Evolutionary conservation across 192 early-diverging fungal genomes (phyloP).

Genomic region (Coemansia nantahalensis): DNA sequence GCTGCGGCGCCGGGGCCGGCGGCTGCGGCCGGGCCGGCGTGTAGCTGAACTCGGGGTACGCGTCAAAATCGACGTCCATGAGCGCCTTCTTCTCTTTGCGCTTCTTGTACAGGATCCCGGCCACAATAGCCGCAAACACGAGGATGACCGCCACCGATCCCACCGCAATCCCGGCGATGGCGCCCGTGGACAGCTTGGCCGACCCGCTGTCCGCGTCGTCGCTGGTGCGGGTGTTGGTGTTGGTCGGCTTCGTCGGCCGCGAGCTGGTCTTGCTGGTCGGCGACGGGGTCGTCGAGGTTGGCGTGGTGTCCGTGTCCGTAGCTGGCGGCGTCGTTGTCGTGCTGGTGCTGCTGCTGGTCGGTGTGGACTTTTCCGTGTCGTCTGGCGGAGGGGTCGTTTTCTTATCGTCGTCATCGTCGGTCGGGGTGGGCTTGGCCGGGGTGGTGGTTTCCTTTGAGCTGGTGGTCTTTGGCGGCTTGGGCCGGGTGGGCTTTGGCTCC

Average conservation of each 20-base stretch:
- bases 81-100: slow-evolving; percentile 4
- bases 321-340: not conserved
- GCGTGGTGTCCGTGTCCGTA: not conserved
- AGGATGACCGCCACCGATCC: slow-evolving; percentile 11
- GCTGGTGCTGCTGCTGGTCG: not conserved
- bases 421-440: not conserved
- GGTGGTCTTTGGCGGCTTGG: not conserved
- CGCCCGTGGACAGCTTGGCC: slow-evolving; percentile 14
- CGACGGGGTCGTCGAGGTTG: too few species aligned
- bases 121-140: slow-evolving; percentile 6
- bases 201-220: not conserved
- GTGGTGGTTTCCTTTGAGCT: not conserved
- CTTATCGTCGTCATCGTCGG: slow-evolving; percentile 1
- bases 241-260: not conserved
- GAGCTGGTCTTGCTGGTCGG: too few species aligned
- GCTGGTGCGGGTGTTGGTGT: not conserved
- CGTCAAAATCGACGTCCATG: slow-evolving; percentile 6
- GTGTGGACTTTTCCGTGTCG: slow-evolving; percentile 2
- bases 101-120: slow-evolving; percentile 6
- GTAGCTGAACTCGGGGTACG: slow-evolving; percentile 12
- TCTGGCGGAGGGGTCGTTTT: not conserved
- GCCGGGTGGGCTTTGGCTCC: not conserved
- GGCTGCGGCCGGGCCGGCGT: not conserved
- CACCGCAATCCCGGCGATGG: slow-evolving; percentile 23
- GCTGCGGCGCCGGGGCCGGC: not conserved